These are phyloP conservation scores for Sporothrix luriei DNA, from an alignment of 2,329 filamentous ascomycete species.

Conservation along the genomic window DNA sequence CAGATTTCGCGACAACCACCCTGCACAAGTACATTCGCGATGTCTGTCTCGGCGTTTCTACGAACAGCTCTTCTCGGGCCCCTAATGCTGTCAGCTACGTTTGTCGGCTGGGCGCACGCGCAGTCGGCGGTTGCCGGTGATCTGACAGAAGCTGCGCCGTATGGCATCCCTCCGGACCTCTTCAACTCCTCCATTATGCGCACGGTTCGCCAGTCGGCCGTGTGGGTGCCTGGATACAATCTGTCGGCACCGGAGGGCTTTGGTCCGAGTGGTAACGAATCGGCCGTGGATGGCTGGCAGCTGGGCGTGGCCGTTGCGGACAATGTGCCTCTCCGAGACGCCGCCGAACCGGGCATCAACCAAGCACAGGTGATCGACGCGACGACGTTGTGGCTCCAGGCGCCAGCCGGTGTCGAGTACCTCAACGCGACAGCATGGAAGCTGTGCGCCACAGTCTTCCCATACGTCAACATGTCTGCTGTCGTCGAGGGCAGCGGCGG, in stretches of 20 bases:
- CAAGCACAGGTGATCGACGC: slow-evolving; percentile 24
- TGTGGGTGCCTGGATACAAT: slow-evolving; percentile 30
- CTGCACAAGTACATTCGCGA: background rate
- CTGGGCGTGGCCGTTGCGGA: slow-evolving; percentile 29
- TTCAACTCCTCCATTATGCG: slow-evolving; percentile 23
- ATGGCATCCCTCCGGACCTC: slow-evolving; percentile 22
- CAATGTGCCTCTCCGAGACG: slow-evolving; percentile 25
- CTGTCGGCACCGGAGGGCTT: slow-evolving; percentile 28
- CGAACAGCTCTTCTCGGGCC: background rate
- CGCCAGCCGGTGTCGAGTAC: slow-evolving; percentile 7
- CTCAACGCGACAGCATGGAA: slow-evolving; percentile 28
- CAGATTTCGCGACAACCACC: background rate
- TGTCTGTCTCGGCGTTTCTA: background rate
- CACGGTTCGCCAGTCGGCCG: slow-evolving; percentile 22
- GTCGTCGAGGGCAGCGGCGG: background rate
- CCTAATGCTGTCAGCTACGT: background rate
- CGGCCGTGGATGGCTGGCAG: slow-evolving; percentile 29
- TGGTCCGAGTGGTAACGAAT: slow-evolving; percentile 30
- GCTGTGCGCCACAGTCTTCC: slow-evolving; percentile 32
- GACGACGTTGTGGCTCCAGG: slow-evolving; percentile 24
- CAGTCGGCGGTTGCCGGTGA: slow-evolving; percentile 25
- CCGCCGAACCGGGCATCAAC: slow-evolving; percentile 8
- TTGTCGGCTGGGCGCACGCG: background rate
- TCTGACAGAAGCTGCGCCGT: slow-evolving; percentile 15
- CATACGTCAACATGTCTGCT: slow-evolving; percentile 25